Percentiles rank a stretch among this genome's conserved stretches.
Conservation (phyloP, 1,284 basidiomycete genomes). For the Marasmius sp. region DNA sequence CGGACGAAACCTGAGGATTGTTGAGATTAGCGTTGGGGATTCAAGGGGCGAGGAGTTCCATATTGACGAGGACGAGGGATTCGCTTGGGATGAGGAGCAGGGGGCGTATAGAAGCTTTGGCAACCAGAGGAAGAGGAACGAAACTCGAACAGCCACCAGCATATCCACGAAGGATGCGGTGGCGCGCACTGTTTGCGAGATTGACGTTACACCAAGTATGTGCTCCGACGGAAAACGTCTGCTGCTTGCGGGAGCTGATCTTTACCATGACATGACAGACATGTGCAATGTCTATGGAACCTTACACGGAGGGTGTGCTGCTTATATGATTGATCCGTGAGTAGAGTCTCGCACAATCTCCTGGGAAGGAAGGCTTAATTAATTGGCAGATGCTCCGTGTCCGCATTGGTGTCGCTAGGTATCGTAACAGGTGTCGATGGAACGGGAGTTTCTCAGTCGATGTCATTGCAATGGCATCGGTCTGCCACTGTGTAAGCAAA, state of each 20-base stretch:
- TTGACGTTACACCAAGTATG: constrained; percentile 11
- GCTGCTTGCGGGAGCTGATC: background rate
- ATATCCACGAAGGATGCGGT: background rate
- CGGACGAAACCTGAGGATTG: constrained; percentile 6
- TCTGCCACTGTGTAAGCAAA: constrained; percentile 36
- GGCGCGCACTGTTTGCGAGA: constrained; percentile 11
- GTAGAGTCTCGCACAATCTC: constrained; percentile 12
- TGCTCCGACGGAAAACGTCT: background rate
- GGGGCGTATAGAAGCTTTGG: background rate
- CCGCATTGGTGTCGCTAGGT: constrained; percentile 42
- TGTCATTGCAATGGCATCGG: constrained; percentile 49
- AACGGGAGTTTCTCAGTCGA: constrained; percentile 49
- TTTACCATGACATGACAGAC: constrained; percentile 25
- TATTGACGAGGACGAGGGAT: background rate
- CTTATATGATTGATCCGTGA: constrained; percentile 44
- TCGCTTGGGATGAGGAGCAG: background rate
- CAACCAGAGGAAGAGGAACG: background rate
- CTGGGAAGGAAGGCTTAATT: constrained; percentile 1
- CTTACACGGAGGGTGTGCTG: constrained; percentile 43
- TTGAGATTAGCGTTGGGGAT: constrained; percentile 1
- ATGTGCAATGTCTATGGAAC: constrained; percentile 43
- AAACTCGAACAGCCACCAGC: background rate
- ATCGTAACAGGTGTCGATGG: constrained; percentile 35
- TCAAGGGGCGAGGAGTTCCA: background rate
- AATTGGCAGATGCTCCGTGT: constrained; percentile 40